These are phyloP conservation scores for Apiotrichum mycotoxinovorans DNA, from an alignment of 1,284 basidiomycete species.

Conservation along the genomic window DNA sequence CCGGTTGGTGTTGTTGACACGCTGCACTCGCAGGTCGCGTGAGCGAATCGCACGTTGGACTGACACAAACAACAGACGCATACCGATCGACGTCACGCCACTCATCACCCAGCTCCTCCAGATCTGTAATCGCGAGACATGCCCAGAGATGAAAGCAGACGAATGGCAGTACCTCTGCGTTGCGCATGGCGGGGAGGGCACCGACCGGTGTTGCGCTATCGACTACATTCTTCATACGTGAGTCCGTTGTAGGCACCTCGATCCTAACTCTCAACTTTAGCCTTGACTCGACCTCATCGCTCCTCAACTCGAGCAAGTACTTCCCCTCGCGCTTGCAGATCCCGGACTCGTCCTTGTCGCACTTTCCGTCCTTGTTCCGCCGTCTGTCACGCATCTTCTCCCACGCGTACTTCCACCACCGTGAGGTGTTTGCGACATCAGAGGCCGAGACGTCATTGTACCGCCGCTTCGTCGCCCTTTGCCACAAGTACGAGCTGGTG, in stretches of 20 bases:
- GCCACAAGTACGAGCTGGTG: conserved; percentile 75
- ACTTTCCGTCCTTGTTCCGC: conserved; percentile 66
- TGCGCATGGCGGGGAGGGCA: conserved; percentile 59
- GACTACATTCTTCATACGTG: conserved; percentile 92
- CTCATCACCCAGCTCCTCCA: conserved; percentile 80
- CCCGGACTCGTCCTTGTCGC: conserved; percentile 71
- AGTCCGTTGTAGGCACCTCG: too few species aligned
- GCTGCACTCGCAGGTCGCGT: neutral
- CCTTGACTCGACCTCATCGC: conserved; percentile 83
- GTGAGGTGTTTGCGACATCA: conserved; percentile 61
- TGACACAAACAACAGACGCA: conserved; percentile 59
- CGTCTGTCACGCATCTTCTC: conserved; percentile 91
- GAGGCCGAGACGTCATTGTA: conserved; percentile 82
- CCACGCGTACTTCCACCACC: conserved; percentile 91
- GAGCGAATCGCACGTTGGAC: conserved; percentile 2
- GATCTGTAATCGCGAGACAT: conserved; percentile 75
- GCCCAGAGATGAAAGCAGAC: conserved; percentile 94
- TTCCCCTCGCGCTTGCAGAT: conserved; percentile 89
- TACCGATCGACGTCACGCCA: conserved; percentile 87
- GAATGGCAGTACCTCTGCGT: conserved; percentile 97
- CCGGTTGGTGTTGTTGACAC: conserved; percentile 55
- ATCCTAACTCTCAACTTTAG: conserved; percentile 51
- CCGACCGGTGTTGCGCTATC: conserved; percentile 85
- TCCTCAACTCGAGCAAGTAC: conserved; percentile 82
- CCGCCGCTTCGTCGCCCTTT: conserved; percentile 80